phyloP scores from a whole-genome alignment of 2,329 filamentous ascomycete species.

The Sclerotinia glacialis region DNA sequence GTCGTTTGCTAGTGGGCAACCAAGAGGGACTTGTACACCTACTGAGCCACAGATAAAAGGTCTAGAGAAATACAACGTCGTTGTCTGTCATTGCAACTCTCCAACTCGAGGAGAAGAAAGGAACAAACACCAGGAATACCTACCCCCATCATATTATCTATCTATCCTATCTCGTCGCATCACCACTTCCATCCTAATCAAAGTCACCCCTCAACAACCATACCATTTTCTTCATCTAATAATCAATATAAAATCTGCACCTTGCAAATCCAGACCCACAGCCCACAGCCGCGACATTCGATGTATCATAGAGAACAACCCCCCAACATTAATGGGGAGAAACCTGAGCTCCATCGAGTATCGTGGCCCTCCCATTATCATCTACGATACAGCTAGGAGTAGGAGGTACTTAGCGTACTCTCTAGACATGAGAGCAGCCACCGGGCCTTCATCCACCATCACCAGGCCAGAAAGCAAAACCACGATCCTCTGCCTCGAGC shows the following conservation, averaged over 20 bases:
- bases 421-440: conserved; percentile 2
- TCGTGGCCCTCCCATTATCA: neutral
- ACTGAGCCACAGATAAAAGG: conserved; percentile 1
- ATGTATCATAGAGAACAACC: conserved; percentile 3
- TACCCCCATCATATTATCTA: neutral
- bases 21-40: neutral
- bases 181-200: neutral
- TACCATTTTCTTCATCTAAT: neutral
- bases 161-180: neutral
- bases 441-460: neutral
- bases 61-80: neutral
- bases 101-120: neutral
- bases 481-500: neutral
- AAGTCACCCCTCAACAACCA: neutral
- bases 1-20: neutral
- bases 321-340: neutral
- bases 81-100: neutral
- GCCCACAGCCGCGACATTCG: neutral
- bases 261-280: neutral
- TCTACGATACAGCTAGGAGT: neutral
- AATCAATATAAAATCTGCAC: conserved; percentile 11
- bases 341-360: neutral
- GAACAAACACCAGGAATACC: neutral
- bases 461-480: neutral
- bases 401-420: no score